A percentile compares a stretch with the other conserved stretches of the same genome.
Conservation (phyloP, 148 eudicot species). For the Cornus florida region DNA sequence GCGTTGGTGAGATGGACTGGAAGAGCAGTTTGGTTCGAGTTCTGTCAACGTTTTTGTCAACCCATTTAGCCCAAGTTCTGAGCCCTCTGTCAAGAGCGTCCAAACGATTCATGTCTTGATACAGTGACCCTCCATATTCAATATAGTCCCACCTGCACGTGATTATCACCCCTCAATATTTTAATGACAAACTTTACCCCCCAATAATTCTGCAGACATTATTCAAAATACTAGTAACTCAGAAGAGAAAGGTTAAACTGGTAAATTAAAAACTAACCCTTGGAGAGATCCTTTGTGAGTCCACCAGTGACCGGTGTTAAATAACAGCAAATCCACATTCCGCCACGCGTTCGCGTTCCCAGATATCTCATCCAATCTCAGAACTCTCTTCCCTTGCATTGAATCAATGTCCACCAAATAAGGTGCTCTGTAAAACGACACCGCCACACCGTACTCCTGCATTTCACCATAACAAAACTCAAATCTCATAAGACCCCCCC, state of each 20-base stretch:
- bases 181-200: not conserved
- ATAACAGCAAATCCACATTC: slow-evolving; percentile 67
- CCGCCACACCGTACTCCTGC: slow-evolving; percentile 77
- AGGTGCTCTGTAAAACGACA: slow-evolving; percentile 72
- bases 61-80: slow-evolving; percentile 90
- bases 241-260: no score
- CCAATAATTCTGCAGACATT: no score
- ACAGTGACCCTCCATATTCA: slow-evolving; percentile 60
- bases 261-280: slow-evolving; percentile 47
- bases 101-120: slow-evolving; percentile 78
- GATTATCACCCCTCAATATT: not conserved
- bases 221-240: no score
- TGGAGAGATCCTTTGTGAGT: slow-evolving; percentile 81
- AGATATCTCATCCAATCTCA: slow-evolving; percentile 74
- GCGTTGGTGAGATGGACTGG: slow-evolving; percentile 90
- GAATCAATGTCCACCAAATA: slow-evolving; percentile 83
- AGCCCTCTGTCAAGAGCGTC: slow-evolving; percentile 70
- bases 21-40: slow-evolving; percentile 64
- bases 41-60: slow-evolving; percentile 57
- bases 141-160: slow-evolving; percentile 88
- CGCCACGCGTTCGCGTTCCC: slow-evolving; percentile 75
- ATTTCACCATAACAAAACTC: not conserved
- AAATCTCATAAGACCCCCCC: not conserved
- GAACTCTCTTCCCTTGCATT: slow-evolving; percentile 64
- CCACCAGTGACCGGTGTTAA: slow-evolving; percentile 99